Percentiles rank a stretch among this genome's conserved stretches.
These are phyloP conservation scores for Verticillium nonalfalfae DNA, from an alignment of 2,329 filamentous ascomycete genomes.

Conservation along the genomic window DNA sequence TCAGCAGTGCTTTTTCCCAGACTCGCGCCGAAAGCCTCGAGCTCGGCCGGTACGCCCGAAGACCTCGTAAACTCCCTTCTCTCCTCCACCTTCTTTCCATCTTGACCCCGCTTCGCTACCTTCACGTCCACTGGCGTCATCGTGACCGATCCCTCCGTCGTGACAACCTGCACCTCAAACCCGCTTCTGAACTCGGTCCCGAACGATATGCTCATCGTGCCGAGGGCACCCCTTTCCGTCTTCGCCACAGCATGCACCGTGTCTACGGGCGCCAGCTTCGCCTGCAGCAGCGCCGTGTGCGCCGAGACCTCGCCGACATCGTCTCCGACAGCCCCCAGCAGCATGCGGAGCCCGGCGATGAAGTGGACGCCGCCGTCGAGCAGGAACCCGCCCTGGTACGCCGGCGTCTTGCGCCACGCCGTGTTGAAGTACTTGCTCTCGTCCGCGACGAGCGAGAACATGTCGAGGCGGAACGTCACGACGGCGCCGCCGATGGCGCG, in stretches of 20 bases:
- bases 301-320: constrained; percentile 47
- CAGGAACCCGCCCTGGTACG: constrained; percentile 70
- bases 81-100: constrained; percentile 20
- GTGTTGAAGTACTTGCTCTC: constrained; percentile 44
- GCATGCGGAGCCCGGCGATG: constrained; percentile 52
- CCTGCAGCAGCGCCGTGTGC: constrained; percentile 34
- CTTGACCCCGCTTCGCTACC: constrained; percentile 23
- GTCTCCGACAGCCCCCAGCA: constrained; percentile 44
- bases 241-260: constrained; percentile 55
- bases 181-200: constrained; percentile 44
- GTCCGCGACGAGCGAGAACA: constrained; percentile 34
- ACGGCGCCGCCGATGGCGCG: constrained; percentile 30
- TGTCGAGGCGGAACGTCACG: constrained; percentile 30
- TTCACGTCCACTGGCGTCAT: constrained; percentile 38
- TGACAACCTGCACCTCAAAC: constrained; percentile 50
- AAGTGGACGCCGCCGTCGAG: constrained; percentile 73
- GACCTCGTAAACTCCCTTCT: constrained; percentile 40
- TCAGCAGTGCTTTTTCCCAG: constrained; percentile 40
- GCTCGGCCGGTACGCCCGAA: constrained; percentile 51
- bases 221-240: constrained; percentile 46
- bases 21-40: constrained; percentile 53
- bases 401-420: constrained; percentile 60
- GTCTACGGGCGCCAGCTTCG: constrained; percentile 59
- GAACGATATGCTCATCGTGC: constrained; percentile 50
- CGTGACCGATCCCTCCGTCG: constrained; percentile 49